phyloP scores from a whole-genome alignment of 495 filamentous ascomycete genomes.

The Aspergillus olivimuriae region DNA sequence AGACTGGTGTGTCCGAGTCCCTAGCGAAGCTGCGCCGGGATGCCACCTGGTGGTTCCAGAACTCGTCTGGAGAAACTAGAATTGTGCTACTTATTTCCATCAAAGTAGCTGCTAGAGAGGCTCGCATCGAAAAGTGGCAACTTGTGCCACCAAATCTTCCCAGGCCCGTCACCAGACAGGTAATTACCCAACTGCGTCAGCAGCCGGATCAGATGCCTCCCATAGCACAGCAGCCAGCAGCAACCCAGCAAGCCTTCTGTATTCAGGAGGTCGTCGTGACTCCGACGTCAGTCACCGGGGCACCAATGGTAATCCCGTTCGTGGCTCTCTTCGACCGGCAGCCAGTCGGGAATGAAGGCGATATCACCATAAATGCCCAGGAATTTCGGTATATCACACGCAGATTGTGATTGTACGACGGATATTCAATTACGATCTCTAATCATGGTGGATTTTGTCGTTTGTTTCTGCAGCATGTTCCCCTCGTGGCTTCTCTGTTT shows the following conservation, averaged over 20 bases:
- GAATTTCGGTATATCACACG: too few relatives aligned
- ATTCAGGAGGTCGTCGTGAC: background rate
- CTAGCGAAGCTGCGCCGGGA: constrained; percentile 13
- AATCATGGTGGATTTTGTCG: too few relatives aligned
- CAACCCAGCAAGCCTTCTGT: background rate
- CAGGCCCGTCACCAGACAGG: background rate
- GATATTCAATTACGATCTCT: too few relatives aligned
- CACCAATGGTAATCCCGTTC: background rate
- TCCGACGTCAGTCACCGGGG: background rate
- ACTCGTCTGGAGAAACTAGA: constrained; percentile 23
- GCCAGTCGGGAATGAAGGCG: background rate
- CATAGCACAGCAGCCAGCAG: background rate
- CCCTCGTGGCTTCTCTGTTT: too few relatives aligned
- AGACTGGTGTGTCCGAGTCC: constrained; percentile 22
- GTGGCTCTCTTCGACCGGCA: background rate
- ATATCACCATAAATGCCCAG: background rate
- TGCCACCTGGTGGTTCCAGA: constrained; percentile 26
- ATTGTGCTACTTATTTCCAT: constrained; percentile 17
- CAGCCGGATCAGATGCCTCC: background rate
- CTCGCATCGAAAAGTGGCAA: constrained; percentile 22
- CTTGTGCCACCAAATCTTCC: constrained; percentile 8
- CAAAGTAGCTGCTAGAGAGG: constrained; percentile 11
- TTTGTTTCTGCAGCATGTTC: too few relatives aligned
- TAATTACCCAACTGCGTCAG: background rate
- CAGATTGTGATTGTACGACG: too few relatives aligned